Conservation (phyloP, 208 protist species). For the Leishmania guyanensis region DNA sequence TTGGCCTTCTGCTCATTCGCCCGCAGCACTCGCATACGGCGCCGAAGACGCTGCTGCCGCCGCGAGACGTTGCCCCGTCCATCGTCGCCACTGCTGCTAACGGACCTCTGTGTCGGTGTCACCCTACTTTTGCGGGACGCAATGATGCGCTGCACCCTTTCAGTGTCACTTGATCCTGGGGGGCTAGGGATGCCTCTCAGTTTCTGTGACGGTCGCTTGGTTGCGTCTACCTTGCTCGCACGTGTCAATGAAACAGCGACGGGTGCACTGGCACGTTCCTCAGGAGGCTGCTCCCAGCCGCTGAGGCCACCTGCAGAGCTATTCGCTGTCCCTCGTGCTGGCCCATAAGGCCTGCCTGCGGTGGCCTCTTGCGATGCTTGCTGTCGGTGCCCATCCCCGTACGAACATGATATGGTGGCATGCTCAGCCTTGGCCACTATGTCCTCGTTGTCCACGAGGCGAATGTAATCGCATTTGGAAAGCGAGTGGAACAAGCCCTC, state of each 20-base stretch:
- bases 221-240: slow-evolving; percentile 6
- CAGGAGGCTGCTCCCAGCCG: slow-evolving; percentile 25
- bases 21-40: slow-evolving; percentile 40
- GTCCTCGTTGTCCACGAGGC: slow-evolving; percentile 32
- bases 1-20: slow-evolving; percentile 53
- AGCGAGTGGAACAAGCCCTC: background rate
- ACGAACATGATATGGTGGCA: background rate
- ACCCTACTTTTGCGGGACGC: slow-evolving; percentile 39
- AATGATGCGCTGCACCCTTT: slow-evolving; percentile 41
- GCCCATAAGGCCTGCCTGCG: background rate
- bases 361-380: background rate
- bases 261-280: slow-evolving; percentile 12
- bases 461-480: slow-evolving; percentile 31
- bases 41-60: slow-evolving; percentile 27
- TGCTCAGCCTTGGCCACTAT: background rate
- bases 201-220: slow-evolving; percentile 13
- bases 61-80: slow-evolving; percentile 18
- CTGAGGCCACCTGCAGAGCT: slow-evolving; percentile 16
- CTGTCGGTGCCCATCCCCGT: slow-evolving; percentile 14
- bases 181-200: background rate
- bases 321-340: slow-evolving; percentile 1
- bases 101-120: slow-evolving; percentile 7
- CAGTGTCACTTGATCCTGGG: slow-evolving; percentile 21
- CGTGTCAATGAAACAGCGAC: slow-evolving; percentile 6
- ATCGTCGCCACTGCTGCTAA: slow-evolving; percentile 10